These are phyloP conservation scores for Asterionellopsis glacialis DNA, from an alignment of 108 stramenopile species.

Conservation along the genomic window DNA sequence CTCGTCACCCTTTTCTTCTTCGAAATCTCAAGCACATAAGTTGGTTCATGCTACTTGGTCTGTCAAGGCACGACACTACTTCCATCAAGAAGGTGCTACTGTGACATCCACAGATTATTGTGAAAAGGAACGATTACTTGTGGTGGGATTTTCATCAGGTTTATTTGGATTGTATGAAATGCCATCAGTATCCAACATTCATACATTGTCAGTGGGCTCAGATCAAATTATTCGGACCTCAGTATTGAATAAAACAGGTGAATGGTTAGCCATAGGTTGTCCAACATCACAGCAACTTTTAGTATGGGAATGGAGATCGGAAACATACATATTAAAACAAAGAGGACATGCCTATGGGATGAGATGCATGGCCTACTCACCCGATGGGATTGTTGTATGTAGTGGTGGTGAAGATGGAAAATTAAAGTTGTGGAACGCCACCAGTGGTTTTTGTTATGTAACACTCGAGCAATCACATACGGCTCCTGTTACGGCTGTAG, in stretches of 20 bases:
- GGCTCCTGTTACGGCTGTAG: slow-evolving; percentile 90
- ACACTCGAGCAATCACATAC: slow-evolving; percentile 93
- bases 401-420: slow-evolving; percentile 98
- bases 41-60: slow-evolving; percentile 63
- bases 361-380: slow-evolving; percentile 90
- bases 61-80: slow-evolving; percentile 70
- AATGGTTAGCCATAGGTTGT: slow-evolving; percentile 96
- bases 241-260: slow-evolving; percentile 85
- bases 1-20: background rate
- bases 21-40: slow-evolving; percentile 48
- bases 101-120: slow-evolving; percentile 64
- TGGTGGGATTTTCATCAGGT: slow-evolving; percentile 88
- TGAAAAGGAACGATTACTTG: slow-evolving; percentile 57
- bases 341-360: slow-evolving; percentile 96
- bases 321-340: slow-evolving; percentile 98
- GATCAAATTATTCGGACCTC: slow-evolving; percentile 69
- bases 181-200: slow-evolving; percentile 84
- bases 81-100: slow-evolving; percentile 65
- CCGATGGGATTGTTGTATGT: slow-evolving; percentile 89
- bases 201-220: slow-evolving; percentile 79
- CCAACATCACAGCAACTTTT: slow-evolving; percentile 90
- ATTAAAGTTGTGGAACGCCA: slow-evolving; percentile 96
- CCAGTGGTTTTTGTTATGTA: slow-evolving; percentile 96
- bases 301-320: slow-evolving; percentile 99
- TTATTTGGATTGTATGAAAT: slow-evolving; percentile 96